Percentiles rank a stretch among this genome's conserved stretches.
These are phyloP conservation scores for Alternaria postmessia DNA, from an alignment of 2,329 filamentous ascomycete genomes.

Conservation along the genomic window DNA sequence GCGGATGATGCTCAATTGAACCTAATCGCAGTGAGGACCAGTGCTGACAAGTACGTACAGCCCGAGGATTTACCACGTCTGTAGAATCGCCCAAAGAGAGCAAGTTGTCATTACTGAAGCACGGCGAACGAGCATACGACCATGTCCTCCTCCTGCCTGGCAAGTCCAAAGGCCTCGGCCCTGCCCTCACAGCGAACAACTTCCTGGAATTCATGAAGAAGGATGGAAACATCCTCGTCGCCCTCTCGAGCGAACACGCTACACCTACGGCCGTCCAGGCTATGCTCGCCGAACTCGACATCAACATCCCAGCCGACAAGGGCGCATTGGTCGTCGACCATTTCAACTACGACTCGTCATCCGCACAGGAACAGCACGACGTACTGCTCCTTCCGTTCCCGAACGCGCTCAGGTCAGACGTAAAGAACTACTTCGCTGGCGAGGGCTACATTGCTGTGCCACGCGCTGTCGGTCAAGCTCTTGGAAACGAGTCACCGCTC, in stretches of 20 bases:
- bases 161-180: slow-evolving; percentile 92
- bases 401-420: slow-evolving; percentile 68
- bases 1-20: slow-evolving; percentile 4
- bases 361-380: slow-evolving; percentile 84
- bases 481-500: slow-evolving; percentile 78
- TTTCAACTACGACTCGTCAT: slow-evolving; percentile 86
- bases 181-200: slow-evolving; percentile 82
- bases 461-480: slow-evolving; percentile 77
- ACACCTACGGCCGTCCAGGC: slow-evolving; percentile 78
- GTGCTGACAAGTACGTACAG: slow-evolving; percentile 57
- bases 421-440: slow-evolving; percentile 80
- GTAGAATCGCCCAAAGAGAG: slow-evolving; percentile 69
- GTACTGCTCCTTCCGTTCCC: slow-evolving; percentile 81
- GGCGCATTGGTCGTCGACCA: slow-evolving; percentile 90
- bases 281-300: slow-evolving; percentile 86
- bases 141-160: slow-evolving; percentile 88
- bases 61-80: slow-evolving; percentile 79
- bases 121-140: slow-evolving; percentile 89
- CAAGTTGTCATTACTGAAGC: slow-evolving; percentile 77
- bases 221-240: slow-evolving; percentile 88
- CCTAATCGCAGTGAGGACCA: background rate
- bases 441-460: slow-evolving; percentile 81
- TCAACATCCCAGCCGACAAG: slow-evolving; percentile 85
- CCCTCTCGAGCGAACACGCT: slow-evolving; percentile 75
- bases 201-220: slow-evolving; percentile 92